Evolutionary conservation across 495 filamentous ascomycete species (phyloP), one percentile per base, ranked within the genome.

Genomic region (Beverwykella pulmonaria): DNA sequence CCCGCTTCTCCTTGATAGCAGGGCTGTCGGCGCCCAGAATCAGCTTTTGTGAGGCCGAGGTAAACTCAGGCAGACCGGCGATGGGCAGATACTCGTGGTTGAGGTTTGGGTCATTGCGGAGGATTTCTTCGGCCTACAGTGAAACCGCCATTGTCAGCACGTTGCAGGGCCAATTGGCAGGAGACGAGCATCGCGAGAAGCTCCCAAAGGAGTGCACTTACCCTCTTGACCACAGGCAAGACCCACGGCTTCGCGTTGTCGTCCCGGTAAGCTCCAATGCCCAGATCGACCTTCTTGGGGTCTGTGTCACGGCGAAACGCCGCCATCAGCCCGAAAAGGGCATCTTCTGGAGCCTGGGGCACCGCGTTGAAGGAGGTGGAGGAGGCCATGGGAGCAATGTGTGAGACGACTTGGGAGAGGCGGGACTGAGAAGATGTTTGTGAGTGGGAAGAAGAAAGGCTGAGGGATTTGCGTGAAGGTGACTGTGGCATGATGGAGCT

Each of bases 11-110:
- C 66, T 81, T 79, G 69, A 97, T 84, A 22, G 93, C 93, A 5
- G 91, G 87, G 57, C 90, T 92, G 57, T 89, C 84, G 34, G 82
- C 79, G 29, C 93, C 92, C 8, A 98, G 85, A 46, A 97, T 89
- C 56, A 99, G 82, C 78, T 91, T 92, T 75, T 93, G 91, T 2
- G 94, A 92, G 64, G 93, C 93, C 63, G 84, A 82, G 53, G 92
- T 97, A 78, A 96, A 93, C 9, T 86, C 83, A 44, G 87, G 77
- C 49, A 98, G 83, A 65, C 94, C 94, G 60, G 92, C 89, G 75
- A 99, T 99, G 53, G 95, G 93, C 62, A 96, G 91, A 76, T 98
- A 99, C 85, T 99, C 94, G 82, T 98, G 92, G 81, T 99, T 96
- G 56, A 96, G 80, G 53, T 88, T 82, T 65, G 95, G 93, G 75